Percentiles rank a stretch among this genome's conserved stretches.
Conservation (phyloP, 306 rosid species). For the Erythrophleum fordii region DNA sequence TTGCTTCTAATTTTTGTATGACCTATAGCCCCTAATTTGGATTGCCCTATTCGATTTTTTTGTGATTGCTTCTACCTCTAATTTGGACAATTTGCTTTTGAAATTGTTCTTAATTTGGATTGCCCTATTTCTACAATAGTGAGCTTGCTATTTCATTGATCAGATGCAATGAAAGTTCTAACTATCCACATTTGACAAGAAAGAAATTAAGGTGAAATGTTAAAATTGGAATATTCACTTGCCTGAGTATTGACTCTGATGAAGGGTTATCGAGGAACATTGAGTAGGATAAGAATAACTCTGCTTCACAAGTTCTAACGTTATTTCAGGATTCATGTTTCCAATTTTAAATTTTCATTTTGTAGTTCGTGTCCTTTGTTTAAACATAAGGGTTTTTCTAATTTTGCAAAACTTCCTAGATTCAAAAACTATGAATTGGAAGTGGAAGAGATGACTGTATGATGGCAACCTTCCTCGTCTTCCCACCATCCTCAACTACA, state of each 20-base stretch:
- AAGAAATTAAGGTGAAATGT: not conserved
- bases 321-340: slow-evolving; percentile 66
- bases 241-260: slow-evolving; percentile 86
- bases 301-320: slow-evolving; percentile 73
- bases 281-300: slow-evolving; percentile 71
- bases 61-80: no score
- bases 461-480: no score
- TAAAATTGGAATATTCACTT: not conserved
- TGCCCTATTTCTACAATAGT: no score
- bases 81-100: no score
- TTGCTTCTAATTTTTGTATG: no score
- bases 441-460: no score
- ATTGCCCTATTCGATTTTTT: no score
- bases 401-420: not conserved
- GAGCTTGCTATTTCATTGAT: not conserved
- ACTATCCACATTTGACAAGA: not conserved
- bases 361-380: not conserved
- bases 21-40: no score
- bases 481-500: no score
- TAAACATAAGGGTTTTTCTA: no score
- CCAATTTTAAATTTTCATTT: not conserved
- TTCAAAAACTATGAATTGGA: no score
- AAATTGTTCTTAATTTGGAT: no score
- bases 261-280: slow-evolving; percentile 77
- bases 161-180: not conserved